These are phyloP conservation scores for Nannizziopsis arthrosporioides DNA, from an alignment of 2,329 filamentous ascomycete genomes.

Conservation along the genomic window DNA sequence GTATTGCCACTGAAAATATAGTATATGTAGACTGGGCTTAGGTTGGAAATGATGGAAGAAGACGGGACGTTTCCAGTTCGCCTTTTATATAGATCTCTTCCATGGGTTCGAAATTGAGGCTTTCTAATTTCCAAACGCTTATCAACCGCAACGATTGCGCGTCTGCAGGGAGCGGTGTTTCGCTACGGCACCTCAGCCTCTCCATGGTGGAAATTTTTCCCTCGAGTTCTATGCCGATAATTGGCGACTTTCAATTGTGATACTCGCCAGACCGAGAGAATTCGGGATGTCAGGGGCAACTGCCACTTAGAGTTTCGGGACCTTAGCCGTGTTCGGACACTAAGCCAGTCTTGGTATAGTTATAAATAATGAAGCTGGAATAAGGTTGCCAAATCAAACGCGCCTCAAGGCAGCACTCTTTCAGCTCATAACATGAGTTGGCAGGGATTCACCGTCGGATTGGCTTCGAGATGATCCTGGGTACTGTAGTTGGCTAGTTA, in stretches of 20 bases:
- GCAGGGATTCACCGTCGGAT: too few relatives aligned
- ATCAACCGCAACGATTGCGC: slow-evolving; percentile 2
- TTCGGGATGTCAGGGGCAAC: neutral
- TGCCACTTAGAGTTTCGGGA: neutral
- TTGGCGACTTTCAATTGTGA: too few relatives aligned
- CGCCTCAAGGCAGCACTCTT: too few relatives aligned
- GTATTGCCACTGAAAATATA: neutral
- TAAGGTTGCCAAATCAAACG: too few relatives aligned
- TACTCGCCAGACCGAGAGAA: too few relatives aligned
- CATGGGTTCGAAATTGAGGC: neutral
- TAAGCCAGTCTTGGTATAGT: slow-evolving; percentile 8
- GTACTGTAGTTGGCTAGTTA: too few relatives aligned
- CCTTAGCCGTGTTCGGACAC: slow-evolving; percentile 12
- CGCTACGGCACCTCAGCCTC: too few relatives aligned
- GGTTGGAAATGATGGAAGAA: neutral
- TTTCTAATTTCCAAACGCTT: neutral
- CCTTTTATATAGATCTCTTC: slow-evolving; percentile 1
- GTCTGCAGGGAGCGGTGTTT: neutral
- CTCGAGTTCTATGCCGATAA: too few relatives aligned
- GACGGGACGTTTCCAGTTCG: too few relatives aligned
- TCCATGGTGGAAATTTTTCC: neutral
- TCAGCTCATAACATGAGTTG: too few relatives aligned
- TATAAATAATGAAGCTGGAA: neutral
- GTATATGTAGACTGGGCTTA: neutral
- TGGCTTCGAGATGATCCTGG: too few relatives aligned